Percentiles rank a stretch among this genome's conserved stretches.
phyloP scores from a whole-genome alignment of 2,329 filamentous ascomycete species.

The Diplodia seriata region DNA sequence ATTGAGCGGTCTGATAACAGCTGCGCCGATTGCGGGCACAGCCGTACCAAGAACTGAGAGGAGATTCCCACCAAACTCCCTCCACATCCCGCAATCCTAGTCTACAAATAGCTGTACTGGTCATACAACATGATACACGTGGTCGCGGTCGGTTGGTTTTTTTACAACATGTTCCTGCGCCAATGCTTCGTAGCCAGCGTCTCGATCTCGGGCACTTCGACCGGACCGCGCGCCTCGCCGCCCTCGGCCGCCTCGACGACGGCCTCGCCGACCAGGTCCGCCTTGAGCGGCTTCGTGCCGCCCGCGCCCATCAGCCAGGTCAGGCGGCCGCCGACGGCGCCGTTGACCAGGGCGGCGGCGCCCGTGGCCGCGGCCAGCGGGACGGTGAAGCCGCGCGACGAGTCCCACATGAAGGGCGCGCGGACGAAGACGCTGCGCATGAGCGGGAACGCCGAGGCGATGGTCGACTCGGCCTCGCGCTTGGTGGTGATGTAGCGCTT shows the following conservation, averaged over 20 bases:
- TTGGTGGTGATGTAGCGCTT: constrained; percentile 89
- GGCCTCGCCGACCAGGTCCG: constrained; percentile 85
- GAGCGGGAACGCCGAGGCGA: constrained; percentile 73
- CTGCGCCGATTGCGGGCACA: too few species aligned
- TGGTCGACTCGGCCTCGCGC: constrained; percentile 82
- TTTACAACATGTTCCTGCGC: constrained; percentile 85
- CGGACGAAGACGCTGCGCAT: constrained; percentile 84
- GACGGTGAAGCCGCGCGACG: constrained; percentile 79
- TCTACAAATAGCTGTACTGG: neutral
- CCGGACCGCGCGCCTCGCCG: constrained; percentile 72
- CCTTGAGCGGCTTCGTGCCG: constrained; percentile 85
- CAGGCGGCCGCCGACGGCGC: constrained; percentile 75
- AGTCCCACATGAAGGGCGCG: constrained; percentile 89
- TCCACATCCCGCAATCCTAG: neutral
- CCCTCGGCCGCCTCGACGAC: constrained; percentile 87
- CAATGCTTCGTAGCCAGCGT: constrained; percentile 80
- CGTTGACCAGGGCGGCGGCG: constrained; percentile 78
- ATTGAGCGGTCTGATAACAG: too few species aligned
- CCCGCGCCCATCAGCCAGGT: constrained; percentile 80
- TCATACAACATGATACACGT: neutral
- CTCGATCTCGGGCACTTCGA: constrained; percentile 83
- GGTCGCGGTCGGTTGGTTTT: too few species aligned
- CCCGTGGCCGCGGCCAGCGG: constrained; percentile 81
- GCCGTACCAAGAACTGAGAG: too few species aligned
- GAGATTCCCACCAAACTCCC: neutral